phyloP scores from a whole-genome alignment of 176 grass and related monocot species.

The Elymus sibiricus region DNA sequence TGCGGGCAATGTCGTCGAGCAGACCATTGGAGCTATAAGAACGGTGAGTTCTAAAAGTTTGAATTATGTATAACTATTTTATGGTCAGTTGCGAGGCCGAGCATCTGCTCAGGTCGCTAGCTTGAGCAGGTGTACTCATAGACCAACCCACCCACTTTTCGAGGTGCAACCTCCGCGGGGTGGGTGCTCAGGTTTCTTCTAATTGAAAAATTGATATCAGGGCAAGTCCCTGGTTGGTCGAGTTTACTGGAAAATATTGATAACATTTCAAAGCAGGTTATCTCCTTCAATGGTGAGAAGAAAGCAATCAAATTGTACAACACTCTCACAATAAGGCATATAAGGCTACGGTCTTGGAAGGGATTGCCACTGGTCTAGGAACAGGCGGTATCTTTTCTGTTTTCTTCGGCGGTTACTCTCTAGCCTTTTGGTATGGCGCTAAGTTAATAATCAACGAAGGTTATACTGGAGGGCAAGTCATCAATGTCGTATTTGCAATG shows the following conservation, averaged over 20 bases:
- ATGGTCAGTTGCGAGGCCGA: not conserved
- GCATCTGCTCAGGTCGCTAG: not conserved
- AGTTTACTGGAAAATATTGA: not conserved
- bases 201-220: not conserved
- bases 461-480: conserved; percentile 56
- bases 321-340: conserved; percentile 48
- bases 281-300: conserved; percentile 73
- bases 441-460: conserved; percentile 57
- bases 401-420: conserved; percentile 50
- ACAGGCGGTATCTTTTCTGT: conserved; percentile 41
- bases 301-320: conserved; percentile 59
- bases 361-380: conserved; percentile 48
- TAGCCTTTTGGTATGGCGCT: conserved; percentile 65
- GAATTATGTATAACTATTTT: not conserved
- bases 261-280: conserved; percentile 49
- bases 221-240: not conserved
- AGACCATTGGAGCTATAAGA: conserved; percentile 76
- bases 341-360: conserved; percentile 48
- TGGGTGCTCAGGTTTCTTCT: not conserved
- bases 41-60: conserved; percentile 52
- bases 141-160: not conserved
- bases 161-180: not conserved
- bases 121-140: not conserved
- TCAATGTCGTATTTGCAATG: conserved; percentile 55
- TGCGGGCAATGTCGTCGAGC: conserved; percentile 72